These are phyloP conservation scores for Boletus rubescentipes DNA, from an alignment of 768 basidiomycete genomes.

Conservation along the genomic window DNA sequence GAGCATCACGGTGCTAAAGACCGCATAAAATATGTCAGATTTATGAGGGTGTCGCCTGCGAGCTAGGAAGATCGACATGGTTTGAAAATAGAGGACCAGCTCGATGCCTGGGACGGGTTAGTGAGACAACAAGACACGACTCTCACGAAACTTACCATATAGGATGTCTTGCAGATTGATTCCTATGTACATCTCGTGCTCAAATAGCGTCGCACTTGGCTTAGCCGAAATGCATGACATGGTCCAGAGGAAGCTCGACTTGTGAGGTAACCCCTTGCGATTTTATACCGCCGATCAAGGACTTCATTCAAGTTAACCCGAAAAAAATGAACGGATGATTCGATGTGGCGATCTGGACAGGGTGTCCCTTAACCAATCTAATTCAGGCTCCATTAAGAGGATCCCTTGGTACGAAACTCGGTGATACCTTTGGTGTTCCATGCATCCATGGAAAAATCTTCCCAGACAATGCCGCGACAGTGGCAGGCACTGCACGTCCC, in stretches of 20 bases:
- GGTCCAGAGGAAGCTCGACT: neutral
- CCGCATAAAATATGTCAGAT: slow-evolving; percentile 13
- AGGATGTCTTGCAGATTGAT: slow-evolving; percentile 15
- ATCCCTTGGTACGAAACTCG: too few species aligned
- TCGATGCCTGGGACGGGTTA: slow-evolving; percentile 10
- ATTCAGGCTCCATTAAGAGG: too few species aligned
- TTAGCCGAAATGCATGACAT: neutral
- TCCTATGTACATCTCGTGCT: slow-evolving; percentile 13
- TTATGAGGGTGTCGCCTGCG: neutral
- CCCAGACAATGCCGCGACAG: too few species aligned
- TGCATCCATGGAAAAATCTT: neutral
- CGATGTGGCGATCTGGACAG: neutral
- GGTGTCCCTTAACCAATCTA: too few species aligned
- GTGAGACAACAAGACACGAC: neutral
- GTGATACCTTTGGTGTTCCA: too few species aligned
- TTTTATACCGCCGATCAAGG: neutral
- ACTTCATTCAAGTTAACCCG: neutral
- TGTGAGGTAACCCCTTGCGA: neutral
- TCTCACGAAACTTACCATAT: slow-evolving; percentile 6
- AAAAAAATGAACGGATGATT: neutral
- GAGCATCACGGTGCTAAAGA: slow-evolving; percentile 19
- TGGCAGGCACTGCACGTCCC: too few species aligned
- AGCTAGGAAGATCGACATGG: slow-evolving; percentile 9
- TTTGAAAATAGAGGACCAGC: slow-evolving; percentile 15
- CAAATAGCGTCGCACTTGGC: neutral